phyloP scores from a whole-genome alignment of 2,329 filamentous ascomycete species.

The Aureobasidium sp. region DNA sequence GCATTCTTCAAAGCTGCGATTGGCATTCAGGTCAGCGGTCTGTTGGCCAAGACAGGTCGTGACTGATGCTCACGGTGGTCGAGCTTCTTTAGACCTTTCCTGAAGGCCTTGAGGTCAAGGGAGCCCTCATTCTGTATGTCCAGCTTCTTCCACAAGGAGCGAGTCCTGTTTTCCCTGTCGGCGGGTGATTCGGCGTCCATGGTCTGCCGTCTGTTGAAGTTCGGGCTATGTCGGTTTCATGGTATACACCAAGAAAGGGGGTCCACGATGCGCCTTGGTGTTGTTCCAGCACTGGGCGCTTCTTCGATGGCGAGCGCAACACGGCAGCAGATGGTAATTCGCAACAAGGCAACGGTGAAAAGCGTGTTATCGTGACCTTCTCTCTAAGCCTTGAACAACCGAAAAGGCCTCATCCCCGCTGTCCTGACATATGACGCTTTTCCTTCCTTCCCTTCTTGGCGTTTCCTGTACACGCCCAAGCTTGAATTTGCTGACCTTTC shows the following conservation, averaged over 20 bases:
- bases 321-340: neutral
- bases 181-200: slow-evolving; percentile 70
- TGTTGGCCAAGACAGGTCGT: too few species aligned
- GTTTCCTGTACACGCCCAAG: neutral
- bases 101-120: slow-evolving; percentile 74
- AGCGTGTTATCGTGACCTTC: neutral
- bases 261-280: neutral
- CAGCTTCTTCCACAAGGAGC: slow-evolving; percentile 74
- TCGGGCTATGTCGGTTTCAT: slow-evolving; percentile 20
- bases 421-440: slow-evolving; percentile 8
- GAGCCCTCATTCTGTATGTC: slow-evolving; percentile 69
- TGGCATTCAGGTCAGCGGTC: slow-evolving; percentile 7
- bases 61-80: slow-evolving; percentile 66
- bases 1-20: slow-evolving; percentile 75
- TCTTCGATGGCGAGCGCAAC: neutral
- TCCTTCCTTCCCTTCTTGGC: slow-evolving; percentile 6
- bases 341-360: neutral
- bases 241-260: neutral
- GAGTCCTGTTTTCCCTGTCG: slow-evolving; percentile 71
- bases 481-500: slow-evolving; percentile 4
- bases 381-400: slow-evolving; percentile 3
- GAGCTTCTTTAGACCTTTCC: slow-evolving; percentile 76
- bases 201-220: slow-evolving; percentile 26
- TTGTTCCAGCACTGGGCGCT: neutral
- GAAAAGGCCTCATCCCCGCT: slow-evolving; percentile 7